Evolutionary conservation across 2,329 filamentous ascomycete genomes (phyloP).

Genomic region (Lachnellula hyalina): DNA sequence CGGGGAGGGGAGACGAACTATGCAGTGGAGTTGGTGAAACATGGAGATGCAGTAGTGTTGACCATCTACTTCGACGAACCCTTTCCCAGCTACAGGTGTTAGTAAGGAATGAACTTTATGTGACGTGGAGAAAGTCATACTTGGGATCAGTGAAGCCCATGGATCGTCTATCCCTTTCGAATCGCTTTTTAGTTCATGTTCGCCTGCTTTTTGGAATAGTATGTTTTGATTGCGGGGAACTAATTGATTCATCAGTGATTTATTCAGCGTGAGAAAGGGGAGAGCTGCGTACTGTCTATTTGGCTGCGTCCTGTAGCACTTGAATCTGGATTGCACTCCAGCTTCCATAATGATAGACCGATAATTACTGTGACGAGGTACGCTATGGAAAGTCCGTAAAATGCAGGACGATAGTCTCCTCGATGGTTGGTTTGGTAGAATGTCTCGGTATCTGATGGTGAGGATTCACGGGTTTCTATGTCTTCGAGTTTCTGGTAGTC

Average conservation of each 20-base stretch:
- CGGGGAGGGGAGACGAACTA: constrained; percentile 1
- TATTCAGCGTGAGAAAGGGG: background rate
- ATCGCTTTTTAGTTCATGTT: background rate
- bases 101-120: background rate
- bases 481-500: background rate
- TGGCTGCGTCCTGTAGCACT: background rate
- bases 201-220: background rate
- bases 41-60: constrained; percentile 11
- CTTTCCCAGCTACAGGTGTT: constrained; percentile 7
- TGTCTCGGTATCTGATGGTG: background rate
- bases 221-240: background rate
- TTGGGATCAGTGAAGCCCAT: background rate
- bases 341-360: background rate
- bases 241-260: background rate
- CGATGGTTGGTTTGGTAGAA: too few species aligned
- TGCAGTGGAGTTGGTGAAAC: constrained; percentile 14
- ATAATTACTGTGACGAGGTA: background rate
- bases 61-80: constrained; percentile 4
- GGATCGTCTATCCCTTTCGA: background rate
- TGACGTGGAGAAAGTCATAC: background rate
- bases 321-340: background rate
- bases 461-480: background rate
- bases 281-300: background rate
- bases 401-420: background rate
- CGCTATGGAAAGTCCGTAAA: background rate